These are phyloP conservation scores for Sporobolomyces roseus DNA, from an alignment of 768 basidiomycete species.

Conservation along the genomic window DNA sequence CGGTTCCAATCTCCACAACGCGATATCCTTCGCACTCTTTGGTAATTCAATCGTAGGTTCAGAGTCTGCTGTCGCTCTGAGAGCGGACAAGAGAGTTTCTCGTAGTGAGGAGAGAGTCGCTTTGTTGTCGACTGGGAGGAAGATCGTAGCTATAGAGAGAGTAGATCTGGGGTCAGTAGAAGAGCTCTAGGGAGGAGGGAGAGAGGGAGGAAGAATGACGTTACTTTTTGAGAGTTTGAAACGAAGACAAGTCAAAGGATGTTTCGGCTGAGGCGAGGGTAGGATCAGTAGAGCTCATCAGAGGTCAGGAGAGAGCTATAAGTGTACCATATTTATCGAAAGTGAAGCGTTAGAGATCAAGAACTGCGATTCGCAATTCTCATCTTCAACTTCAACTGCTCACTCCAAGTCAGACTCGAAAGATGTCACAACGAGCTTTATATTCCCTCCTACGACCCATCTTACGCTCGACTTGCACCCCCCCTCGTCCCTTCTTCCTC, in stretches of 20 bases:
- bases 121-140: constrained; percentile 25
- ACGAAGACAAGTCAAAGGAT: constrained; percentile 29
- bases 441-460: too few relatives aligned
- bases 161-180: neutral
- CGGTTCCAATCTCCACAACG: constrained; percentile 31
- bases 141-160: constrained; percentile 25
- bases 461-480: too few relatives aligned
- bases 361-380: too few relatives aligned
- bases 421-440: too few relatives aligned
- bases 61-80: neutral
- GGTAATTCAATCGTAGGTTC: constrained; percentile 6
- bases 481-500: too few relatives aligned
- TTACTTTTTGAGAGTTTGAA: constrained; percentile 31
- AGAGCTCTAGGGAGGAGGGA: neutral
- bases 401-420: too few relatives aligned
- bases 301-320: too few relatives aligned
- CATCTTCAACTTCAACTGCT: too few relatives aligned
- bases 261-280: constrained; percentile 6
- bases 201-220: neutral
- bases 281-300: too few relatives aligned
- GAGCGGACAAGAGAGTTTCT: constrained; percentile 13
- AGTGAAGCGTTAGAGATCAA: too few relatives aligned
- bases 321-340: too few relatives aligned
- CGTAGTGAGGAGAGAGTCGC: constrained; percentile 27
- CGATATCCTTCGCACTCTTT: constrained; percentile 6